A percentile compares a stretch with the other conserved stretches of the same genome.
phyloP scores from a whole-genome alignment of 345 rosid species.

The Citrus reticulata region DNA sequence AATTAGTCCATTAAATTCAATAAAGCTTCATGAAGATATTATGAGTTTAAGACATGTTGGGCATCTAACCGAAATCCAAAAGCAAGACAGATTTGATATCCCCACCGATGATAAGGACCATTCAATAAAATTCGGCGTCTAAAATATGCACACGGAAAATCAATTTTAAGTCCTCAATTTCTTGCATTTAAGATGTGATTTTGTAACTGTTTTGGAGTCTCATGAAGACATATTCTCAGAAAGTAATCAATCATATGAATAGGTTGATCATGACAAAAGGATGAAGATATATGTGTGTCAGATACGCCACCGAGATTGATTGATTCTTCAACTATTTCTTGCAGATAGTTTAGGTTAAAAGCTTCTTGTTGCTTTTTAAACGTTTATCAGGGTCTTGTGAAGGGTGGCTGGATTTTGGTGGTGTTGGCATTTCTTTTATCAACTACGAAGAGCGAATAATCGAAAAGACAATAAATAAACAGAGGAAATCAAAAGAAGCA shows the following conservation, averaged over 20 bases:
- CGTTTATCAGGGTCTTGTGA: background rate
- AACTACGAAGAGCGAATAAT: background rate
- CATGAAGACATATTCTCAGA: background rate
- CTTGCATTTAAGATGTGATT: background rate
- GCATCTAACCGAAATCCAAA: background rate
- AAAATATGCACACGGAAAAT: no score
- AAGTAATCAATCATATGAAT: background rate
- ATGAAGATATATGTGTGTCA: background rate
- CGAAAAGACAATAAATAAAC: background rate
- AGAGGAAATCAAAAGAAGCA: background rate
- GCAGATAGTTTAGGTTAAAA: background rate
- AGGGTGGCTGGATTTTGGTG: background rate
- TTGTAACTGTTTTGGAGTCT: background rate
- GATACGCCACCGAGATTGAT: background rate
- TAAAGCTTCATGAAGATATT: background rate
- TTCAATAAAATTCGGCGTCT: no score
- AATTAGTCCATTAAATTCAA: no score
- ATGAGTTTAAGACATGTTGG: background rate
- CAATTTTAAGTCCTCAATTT: no score
- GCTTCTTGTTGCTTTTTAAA: background rate
- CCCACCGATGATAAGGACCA: background rate
- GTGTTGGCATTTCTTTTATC: background rate
- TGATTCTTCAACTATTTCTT: background rate
- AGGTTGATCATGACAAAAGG: background rate
- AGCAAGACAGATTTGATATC: background rate